phyloP scores from a whole-genome alignment of 768 basidiomycete genomes.

The Russula lepida region DNA sequence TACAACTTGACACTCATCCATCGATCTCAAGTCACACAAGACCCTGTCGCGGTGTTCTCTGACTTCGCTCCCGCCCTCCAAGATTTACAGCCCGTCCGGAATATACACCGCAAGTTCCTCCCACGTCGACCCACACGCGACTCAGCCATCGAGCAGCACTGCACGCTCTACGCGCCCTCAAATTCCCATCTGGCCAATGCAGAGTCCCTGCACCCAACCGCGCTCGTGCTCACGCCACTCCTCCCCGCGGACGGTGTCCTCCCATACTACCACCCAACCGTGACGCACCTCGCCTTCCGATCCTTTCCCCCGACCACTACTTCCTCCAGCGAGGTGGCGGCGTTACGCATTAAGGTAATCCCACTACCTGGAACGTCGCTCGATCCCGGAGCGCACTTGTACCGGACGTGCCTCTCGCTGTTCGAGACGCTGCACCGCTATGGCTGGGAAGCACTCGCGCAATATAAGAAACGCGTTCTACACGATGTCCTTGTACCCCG shows the following conservation, averaged over 20 bases:
- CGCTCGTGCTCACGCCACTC: conserved; percentile 56
- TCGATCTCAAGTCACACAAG: conserved; percentile 60
- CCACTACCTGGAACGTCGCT: conserved; percentile 40
- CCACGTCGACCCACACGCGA: conserved; percentile 77
- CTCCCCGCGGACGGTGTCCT: conserved; percentile 37
- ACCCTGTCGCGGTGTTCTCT: conserved; percentile 27
- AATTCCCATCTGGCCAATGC: conserved; percentile 14
- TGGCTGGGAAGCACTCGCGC: conserved; percentile 72
- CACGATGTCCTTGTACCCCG: conserved; percentile 76
- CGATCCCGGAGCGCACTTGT: conserved; percentile 55
- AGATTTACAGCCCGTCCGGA: conserved; percentile 37
- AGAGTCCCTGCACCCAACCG: conserved; percentile 21
- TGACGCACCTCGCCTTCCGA: conserved; percentile 74
- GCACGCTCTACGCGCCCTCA: conserved; percentile 49
- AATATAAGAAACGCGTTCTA: conserved; percentile 77
- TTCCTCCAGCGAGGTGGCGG: conserved; percentile 19
- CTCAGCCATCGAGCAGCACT: conserved; percentile 62
- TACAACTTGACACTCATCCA: conserved; percentile 85
- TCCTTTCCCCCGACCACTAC: conserved; percentile 36
- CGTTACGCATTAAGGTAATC: conserved; percentile 49
- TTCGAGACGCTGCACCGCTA: conserved; percentile 82
- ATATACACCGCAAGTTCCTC: conserved; percentile 59
- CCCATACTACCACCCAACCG: conserved; percentile 88
- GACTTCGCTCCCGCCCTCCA: conserved; percentile 32
- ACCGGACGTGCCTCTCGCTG: conserved; percentile 72